A percentile compares a stretch with the other conserved stretches of the same genome.
These are phyloP conservation scores for Plasmodium gonderi DNA, from an alignment of 169 alveolate genomes.

Conservation along the genomic window DNA sequence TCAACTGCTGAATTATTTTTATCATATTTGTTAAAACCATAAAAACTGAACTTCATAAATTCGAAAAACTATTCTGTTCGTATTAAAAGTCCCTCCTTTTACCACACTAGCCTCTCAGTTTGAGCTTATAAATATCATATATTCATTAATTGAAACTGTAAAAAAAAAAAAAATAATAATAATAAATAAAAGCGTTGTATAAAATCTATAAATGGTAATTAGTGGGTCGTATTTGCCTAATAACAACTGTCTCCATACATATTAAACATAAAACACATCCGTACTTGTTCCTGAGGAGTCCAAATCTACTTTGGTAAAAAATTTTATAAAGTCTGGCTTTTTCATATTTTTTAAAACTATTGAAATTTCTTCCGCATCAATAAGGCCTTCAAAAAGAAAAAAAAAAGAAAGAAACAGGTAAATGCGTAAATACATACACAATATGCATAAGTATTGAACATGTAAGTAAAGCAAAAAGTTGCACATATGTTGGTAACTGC, in stretches of 20 bases:
- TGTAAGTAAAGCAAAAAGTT: not conserved
- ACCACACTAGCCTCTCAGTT: not conserved
- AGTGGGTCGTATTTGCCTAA: not conserved
- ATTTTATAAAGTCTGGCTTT: constrained; percentile 39
- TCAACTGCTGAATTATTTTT: not conserved
- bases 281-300: constrained; percentile 69
- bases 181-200: constrained; percentile 1
- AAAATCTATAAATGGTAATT: not conserved
- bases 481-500: not conserved
- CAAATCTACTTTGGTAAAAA: constrained; percentile 44
- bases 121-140: constrained; percentile 42
- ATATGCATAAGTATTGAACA: not conserved
- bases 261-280: not conserved
- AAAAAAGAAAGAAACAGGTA: constrained; percentile 7
- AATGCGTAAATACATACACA: not conserved
- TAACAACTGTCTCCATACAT: not conserved
- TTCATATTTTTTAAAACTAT: constrained; percentile 55
- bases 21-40: not conserved
- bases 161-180: constrained; percentile 9
- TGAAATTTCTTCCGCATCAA: constrained; percentile 63
- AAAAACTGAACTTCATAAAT: not conserved
- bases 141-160: constrained; percentile 54
- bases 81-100: not conserved
- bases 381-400: constrained; percentile 24
- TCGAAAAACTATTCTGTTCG: not conserved